Base-by-base conservation (phyloP, 371 early-diverging fungal genomes). In the Choanephora cucurbitarum region DNA sequence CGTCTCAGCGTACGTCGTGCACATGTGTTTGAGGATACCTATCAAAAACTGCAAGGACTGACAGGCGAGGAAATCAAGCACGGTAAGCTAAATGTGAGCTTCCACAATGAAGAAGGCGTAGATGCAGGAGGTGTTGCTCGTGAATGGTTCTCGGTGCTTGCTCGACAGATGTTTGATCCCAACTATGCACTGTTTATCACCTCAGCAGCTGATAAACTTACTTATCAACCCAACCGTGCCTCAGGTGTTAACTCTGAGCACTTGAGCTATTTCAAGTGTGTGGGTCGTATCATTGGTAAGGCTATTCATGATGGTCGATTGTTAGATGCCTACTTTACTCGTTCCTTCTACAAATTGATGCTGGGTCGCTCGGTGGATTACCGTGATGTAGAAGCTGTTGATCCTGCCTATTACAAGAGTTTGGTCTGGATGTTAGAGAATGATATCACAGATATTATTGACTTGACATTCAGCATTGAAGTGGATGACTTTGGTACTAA, bases 41-140 rank as follows among this genome's bases (percentile, higher is more conserved):
- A 89, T 76, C 90, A 91, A 57, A 94, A 96, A 67, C 76, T 96
- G 53, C 94, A 93, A 57, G 92, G 92, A 13, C 81, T 87, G 49
- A 79, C 84, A 5, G 96, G 97, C 49, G 89, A 93, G 37, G 96
- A 96, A 57, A 91, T 97, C 72, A 92, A 93, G 73, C 86, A 89
- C 64, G 93, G 94, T 53, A 96, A 94, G 69, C 80, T 99, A 32
- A 90, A 86, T 61, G 96, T 99, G n/a, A 88, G 92, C 40, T 99
- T 99, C 80, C 79, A 90, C 48, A 92, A 94, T 18, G 99, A 99
- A 75, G 98, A 98, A 65, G 99, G 99, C 44, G 91, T 97, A 0
- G 99, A 99, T 81, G 97, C 92, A 22, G 99, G 99, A 45, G 99
- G 99, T 44, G 91, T 99, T 6, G 91, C 97, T 2, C 87, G 99